Percentiles rank a stretch among this genome's conserved stretches.
These are phyloP conservation scores for Sphagnurus paluster DNA, from an alignment of 1,284 basidiomycete species.

Conservation along the genomic window DNA sequence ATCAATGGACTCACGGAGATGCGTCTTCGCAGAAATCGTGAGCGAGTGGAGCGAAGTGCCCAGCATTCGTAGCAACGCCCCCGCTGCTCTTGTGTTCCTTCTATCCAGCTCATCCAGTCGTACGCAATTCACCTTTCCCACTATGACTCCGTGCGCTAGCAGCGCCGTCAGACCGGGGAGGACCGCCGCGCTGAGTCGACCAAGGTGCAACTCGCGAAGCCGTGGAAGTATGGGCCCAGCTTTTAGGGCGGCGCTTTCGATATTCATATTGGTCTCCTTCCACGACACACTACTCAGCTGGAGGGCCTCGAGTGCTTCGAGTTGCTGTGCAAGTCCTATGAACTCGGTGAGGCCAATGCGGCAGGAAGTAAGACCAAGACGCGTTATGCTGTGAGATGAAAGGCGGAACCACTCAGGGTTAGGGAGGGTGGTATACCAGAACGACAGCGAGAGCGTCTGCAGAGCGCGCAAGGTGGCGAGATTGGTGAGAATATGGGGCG, in stretches of 20 bases:
- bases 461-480: conserved; percentile 9
- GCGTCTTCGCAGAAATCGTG: conserved; percentile 11
- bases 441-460: conserved; percentile 4
- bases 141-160: conserved; percentile 5
- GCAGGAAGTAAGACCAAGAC: conserved; percentile 4
- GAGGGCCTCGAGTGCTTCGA: conserved; percentile 8
- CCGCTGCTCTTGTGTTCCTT: conserved; percentile 1
- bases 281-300: conserved; percentile 7
- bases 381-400: background rate
- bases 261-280: conserved; percentile 4
- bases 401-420: conserved; percentile 11
- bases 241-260: background rate
- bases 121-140: conserved; percentile 5
- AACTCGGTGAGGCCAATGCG: conserved; percentile 9
- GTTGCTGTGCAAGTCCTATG: conserved; percentile 3
- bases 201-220: conserved; percentile 10
- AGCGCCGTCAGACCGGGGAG: conserved; percentile 7
- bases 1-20: conserved; percentile 8
- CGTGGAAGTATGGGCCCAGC: conserved; percentile 7
- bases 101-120: conserved; percentile 8
- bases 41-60: conserved; percentile 8
- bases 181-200: conserved; percentile 5
- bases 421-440: conserved; percentile 11
- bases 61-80: conserved; percentile 4
- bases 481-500: conserved; percentile 4